A percentile compares a stretch with the other conserved stretches of the same genome.
phyloP scores from a whole-genome alignment of 495 filamentous ascomycete genomes.

The Aspergillus olivimuriae region DNA sequence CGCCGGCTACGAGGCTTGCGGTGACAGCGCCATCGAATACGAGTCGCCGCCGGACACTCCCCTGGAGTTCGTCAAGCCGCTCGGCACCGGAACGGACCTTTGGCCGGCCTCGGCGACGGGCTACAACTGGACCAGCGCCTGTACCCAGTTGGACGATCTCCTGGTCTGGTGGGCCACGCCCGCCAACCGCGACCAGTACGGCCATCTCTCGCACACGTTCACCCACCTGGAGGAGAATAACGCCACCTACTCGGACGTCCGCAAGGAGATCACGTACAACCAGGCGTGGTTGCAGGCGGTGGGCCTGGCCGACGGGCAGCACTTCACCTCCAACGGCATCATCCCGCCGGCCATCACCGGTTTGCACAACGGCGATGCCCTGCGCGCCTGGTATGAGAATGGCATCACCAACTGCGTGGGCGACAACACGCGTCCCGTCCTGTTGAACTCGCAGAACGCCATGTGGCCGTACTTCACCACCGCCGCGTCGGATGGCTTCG shows the following conservation, averaged over 20 bases:
- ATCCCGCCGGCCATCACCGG: conserved; percentile 62
- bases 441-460: conserved; percentile 40
- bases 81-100: conserved; percentile 48
- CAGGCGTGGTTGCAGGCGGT: conserved; percentile 49
- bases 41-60: conserved; percentile 37
- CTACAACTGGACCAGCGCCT: conserved; percentile 44
- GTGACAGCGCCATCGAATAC: conserved; percentile 31
- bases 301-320: conserved; percentile 33
- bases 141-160: conserved; percentile 43
- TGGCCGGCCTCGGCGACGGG: conserved; percentile 44
- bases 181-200: conserved; percentile 46
- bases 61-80: conserved; percentile 50
- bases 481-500: conserved; percentile 44
- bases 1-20: conserved; percentile 26
- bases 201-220: conserved; percentile 56
- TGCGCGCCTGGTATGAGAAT: conserved; percentile 52
- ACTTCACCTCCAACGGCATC: conserved; percentile 47
- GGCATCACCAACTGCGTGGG: conserved; percentile 56
- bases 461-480: conserved; percentile 54
- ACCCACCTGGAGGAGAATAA: conserved; percentile 55
- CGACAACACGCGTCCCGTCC: conserved; percentile 52
- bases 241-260: conserved; percentile 51
- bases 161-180: conserved; percentile 43
- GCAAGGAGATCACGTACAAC: conserved; percentile 55
- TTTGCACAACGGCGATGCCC: conserved; percentile 57